Base-by-base conservation (phyloP, 495 filamentous ascomycete species). In the Annulohypoxylon bovei region DNA sequence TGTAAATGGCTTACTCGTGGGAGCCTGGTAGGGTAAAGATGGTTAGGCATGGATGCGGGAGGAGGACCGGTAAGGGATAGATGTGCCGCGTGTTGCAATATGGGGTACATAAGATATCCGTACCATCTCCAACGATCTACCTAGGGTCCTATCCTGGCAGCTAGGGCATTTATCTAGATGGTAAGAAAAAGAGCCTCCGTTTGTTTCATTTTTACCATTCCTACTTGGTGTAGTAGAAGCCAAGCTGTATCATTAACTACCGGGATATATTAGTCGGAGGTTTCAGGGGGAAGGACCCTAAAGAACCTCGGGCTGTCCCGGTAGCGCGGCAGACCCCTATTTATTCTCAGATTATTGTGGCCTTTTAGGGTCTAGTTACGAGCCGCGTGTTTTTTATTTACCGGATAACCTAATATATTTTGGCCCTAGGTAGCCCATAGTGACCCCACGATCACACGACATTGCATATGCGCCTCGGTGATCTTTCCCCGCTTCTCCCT, bases 401-500 rank as follows among this genome's bases (percentile, higher is more conserved):
- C 63, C 53, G 58, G 20, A 23, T 57, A 58, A 66, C 20, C 25
- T 30, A 59, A 54, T 63, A 54, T 42, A 54, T 52, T 6, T 14
- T 37, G 33, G 2, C 7, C 4, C 2, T 62, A 8, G 40, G n/a
- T 11, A 18, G n/a, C 50, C 14, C 16, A 20, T 8, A 62, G 40
- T 72, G 60, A 72, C 70, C 70, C 70, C 70, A 72, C 70, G 70
- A 72, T 72, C 70, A 72, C 70, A 68, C 70, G 65, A 72, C 70
- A 72, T 72, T 68, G 70, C 70, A 72, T 72, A 72, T 72, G 70
- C 65, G 49, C 60, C 60, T 68, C 52, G 65, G 20, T 60, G 47
- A 57, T 68, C 60, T 3, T 68, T 58, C 70, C 60, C 54, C 70
- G 60, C 70, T 65, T 18, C 40, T 53, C 25, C 25, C 28, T 54